Evolutionary conservation across 305 asterid genomes (phyloP).

Genomic region (Plantago rigida): DNA sequence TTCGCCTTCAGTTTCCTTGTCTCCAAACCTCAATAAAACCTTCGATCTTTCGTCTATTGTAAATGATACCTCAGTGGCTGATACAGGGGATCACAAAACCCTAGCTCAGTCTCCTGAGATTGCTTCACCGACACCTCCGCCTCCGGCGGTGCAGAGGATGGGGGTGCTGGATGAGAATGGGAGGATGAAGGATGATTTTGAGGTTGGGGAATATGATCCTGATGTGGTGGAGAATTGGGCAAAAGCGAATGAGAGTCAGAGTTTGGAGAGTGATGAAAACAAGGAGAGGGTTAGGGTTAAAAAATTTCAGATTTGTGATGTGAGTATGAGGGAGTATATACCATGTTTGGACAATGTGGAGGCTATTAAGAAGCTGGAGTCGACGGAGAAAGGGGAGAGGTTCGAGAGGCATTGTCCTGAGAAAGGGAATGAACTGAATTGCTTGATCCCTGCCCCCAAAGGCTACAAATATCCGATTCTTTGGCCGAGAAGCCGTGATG

Average conservation of each 20-base stretch:
- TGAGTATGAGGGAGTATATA: constrained; percentile 65
- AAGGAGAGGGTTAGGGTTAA: constrained; percentile 40
- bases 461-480: constrained; percentile 66
- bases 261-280: constrained; percentile 32
- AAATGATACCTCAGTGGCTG: constrained; percentile 34
- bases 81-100: constrained; percentile 10
- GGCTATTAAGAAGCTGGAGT: constrained; percentile 47
- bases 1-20: constrained; percentile 31
- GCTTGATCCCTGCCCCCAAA: constrained; percentile 71
- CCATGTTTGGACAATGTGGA: constrained; percentile 81
- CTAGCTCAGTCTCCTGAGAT: constrained; percentile 18
- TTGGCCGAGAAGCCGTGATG: constrained; percentile 88
- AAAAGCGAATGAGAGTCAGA: constrained; percentile 41
- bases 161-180: constrained; percentile 86
- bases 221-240: constrained; percentile 53
- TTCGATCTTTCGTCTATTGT: constrained; percentile 41
- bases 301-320: constrained; percentile 49
- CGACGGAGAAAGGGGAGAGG: constrained; percentile 64
- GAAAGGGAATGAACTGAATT: constrained; percentile 51
- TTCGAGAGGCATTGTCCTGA: constrained; percentile 89
- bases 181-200: constrained; percentile 62
- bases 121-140: constrained; percentile 37
- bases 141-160: constrained; percentile 56
- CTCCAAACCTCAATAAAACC: constrained; percentile 48
- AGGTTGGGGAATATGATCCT: constrained; percentile 65